A percentile compares a stretch with the other conserved stretches of the same genome.
These are phyloP conservation scores for Paecilomyces variotii DNA, from an alignment of 2,329 filamentous ascomycete genomes.

Conservation along the genomic window DNA sequence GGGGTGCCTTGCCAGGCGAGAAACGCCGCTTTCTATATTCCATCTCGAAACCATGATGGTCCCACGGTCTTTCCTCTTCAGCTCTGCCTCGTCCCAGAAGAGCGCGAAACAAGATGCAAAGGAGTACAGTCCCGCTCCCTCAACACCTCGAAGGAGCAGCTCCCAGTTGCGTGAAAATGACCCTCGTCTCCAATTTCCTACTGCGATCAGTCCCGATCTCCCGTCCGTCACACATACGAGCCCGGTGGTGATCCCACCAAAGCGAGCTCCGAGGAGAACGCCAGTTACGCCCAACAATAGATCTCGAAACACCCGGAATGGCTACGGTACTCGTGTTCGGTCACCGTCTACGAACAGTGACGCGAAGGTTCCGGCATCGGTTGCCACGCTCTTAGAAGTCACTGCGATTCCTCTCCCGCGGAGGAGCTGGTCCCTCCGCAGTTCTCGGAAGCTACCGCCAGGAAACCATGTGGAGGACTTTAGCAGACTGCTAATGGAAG, in stretches of 20 bases:
- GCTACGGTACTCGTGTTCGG: constrained; percentile 12
- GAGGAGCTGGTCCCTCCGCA: constrained; percentile 29
- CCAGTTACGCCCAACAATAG: constrained; percentile 9
- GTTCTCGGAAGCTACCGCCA: constrained; percentile 32
- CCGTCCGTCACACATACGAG: constrained; percentile 15
- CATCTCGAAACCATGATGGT: constrained; percentile 31
- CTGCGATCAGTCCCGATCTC: constrained; percentile 3
- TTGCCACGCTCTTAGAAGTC: constrained; percentile 51
- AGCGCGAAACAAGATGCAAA: constrained; percentile 11
- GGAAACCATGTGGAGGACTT: constrained; percentile 41
- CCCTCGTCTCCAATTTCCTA: constrained; percentile 11
- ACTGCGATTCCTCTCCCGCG: constrained; percentile 51
- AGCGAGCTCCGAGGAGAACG: constrained; percentile 17
- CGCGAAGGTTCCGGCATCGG: constrained; percentile 45
- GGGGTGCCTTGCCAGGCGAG: constrained; percentile 32
- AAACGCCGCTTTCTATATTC: constrained; percentile 11
- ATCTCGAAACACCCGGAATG: constrained; percentile 12
- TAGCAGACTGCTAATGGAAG: constrained; percentile 50
- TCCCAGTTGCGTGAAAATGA: background rate
- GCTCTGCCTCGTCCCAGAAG: constrained; percentile 21
- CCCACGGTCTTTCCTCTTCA: constrained; percentile 31
- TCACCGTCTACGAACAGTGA: constrained; percentile 21
- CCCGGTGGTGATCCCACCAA: constrained; percentile 30
- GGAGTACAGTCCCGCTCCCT: background rate
- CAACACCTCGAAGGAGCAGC: constrained; percentile 4